phyloP scores from a whole-genome alignment of 495 filamentous ascomycete genomes.

The Pseudevernia furfuracea region DNA sequence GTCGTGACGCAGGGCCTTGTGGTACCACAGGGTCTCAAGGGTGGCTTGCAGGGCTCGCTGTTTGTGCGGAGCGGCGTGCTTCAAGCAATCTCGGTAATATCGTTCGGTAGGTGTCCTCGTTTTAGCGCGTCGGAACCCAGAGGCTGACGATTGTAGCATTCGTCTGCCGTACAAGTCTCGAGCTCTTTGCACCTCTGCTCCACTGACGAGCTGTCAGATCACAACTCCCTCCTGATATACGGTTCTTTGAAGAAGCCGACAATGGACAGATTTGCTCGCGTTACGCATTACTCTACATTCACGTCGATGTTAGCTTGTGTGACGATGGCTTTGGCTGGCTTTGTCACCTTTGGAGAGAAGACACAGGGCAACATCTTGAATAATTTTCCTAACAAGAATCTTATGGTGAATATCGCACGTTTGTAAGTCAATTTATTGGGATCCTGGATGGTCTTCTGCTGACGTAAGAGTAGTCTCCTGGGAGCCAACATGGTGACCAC shows the following conservation, averaged over 20 bases:
- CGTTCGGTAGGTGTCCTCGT: conserved; percentile 48
- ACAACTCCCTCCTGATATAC: conserved; percentile 96
- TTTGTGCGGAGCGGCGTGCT: conserved; percentile 80
- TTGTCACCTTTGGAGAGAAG: conserved; percentile 83
- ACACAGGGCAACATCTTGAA: conserved; percentile 95
- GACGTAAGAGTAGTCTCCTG: conserved; percentile 56
- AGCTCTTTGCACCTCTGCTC: conserved; percentile 1
- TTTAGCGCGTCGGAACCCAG: not conserved
- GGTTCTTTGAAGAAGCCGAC: conserved; percentile 90
- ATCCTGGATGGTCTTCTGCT: conserved; percentile 7
- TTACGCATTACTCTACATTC: conserved; percentile 86
- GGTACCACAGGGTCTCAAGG: conserved; percentile 61
- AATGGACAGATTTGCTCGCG: conserved; percentile 80
- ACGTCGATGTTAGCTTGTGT: conserved; percentile 86
- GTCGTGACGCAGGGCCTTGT: conserved; percentile 78
- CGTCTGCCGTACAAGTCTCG: conserved; percentile 59
- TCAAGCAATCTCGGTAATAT: conserved; percentile 94
- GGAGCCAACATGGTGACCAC: conserved; percentile 98
- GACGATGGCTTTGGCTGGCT: conserved; percentile 79
- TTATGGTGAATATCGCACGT: conserved; percentile 87
- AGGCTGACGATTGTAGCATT: conserved; percentile 53
- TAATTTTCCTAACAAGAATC: conserved; percentile 86
- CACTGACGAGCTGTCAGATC: conserved; percentile 44
- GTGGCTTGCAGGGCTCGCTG: conserved; percentile 57
- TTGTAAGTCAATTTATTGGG: conserved; percentile 43